Evolutionary conservation across 305 asterid species (phyloP).

Genomic region (Salvia sclarea): DNA sequence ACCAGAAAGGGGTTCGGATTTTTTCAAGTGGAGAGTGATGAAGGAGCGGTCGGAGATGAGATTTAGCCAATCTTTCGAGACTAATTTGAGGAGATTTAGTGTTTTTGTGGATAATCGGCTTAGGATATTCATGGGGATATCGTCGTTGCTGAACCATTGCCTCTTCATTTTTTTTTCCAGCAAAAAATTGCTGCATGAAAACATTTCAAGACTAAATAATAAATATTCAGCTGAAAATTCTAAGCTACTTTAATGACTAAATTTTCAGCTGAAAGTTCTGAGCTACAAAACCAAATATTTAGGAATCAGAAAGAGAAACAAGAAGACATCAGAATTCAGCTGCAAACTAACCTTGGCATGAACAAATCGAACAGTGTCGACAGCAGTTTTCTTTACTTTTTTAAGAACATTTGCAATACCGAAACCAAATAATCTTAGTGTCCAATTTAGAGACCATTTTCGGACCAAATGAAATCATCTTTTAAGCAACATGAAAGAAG

Average conservation of each 20-base stretch:
- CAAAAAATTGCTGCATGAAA: conserved; percentile 26
- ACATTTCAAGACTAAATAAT: neutral
- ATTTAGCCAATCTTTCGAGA: conserved; percentile 53
- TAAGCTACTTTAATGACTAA: no score
- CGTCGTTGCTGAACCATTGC: conserved; percentile 40
- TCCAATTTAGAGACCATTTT: no score
- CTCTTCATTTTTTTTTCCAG: conserved; percentile 38
- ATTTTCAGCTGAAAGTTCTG: no score
- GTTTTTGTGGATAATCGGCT: conserved; percentile 44
- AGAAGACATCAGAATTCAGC: no score
- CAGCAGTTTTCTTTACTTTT: neutral
- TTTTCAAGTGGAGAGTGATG: conserved; percentile 39
- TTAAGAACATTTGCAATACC: neutral
- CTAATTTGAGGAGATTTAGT: conserved; percentile 46
- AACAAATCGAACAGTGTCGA: neutral
- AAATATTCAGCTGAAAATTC: neutral
- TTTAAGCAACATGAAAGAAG: no score
- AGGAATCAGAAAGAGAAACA: neutral
- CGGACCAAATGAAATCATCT: no score
- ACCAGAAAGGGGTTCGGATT: conserved; percentile 48
- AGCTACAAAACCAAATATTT: no score
- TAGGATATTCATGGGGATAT: conserved; percentile 42
- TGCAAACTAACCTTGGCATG: neutral
- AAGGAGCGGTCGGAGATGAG: conserved; percentile 56
- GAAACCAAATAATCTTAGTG: no score